Percentiles rank a stretch among this genome's conserved stretches.
phyloP scores from a whole-genome alignment of 805 yeast species.

The Grigorovia yakushimaensis region DNA sequence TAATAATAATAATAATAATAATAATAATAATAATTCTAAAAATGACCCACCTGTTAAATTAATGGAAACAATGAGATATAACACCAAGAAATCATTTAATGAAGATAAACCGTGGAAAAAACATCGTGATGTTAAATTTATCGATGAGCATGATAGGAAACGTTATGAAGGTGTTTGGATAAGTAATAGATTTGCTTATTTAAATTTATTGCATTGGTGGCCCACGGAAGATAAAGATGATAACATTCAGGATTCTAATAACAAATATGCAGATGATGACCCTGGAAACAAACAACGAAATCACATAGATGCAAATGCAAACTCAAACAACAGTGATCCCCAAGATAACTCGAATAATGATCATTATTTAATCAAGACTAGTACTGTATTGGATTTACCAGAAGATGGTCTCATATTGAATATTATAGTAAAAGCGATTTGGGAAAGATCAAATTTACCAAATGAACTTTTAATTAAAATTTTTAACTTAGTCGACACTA shows the following conservation, averaged over 20 bases:
- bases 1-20: not conserved
- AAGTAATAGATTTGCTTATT: constrained; percentile 63
- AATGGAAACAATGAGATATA: constrained; percentile 23
- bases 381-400: constrained; percentile 9
- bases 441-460: constrained; percentile 72
- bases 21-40: not conserved
- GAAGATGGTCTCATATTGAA: constrained; percentile 30
- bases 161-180: constrained; percentile 94
- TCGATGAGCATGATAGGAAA: constrained; percentile 63
- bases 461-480: constrained; percentile 48
- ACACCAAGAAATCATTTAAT: constrained; percentile 38
- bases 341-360: not conserved
- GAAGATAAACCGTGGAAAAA: constrained; percentile 93
- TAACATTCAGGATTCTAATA: not conserved
- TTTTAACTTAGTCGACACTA: constrained; percentile 62
- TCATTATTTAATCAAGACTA: not conserved
- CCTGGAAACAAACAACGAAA: too few species aligned
- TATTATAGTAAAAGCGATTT: constrained; percentile 60
- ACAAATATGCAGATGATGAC: not conserved
- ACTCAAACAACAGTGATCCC: not conserved
- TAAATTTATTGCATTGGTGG: constrained; percentile 32
- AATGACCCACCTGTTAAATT: constrained; percentile 8
- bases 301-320: too few species aligned
- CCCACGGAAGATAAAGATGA: constrained; percentile 2
- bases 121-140: constrained; percentile 48